Evolutionary conservation across 179 eudicot species (phyloP).

Genomic region (Pouteria campechiana): DNA sequence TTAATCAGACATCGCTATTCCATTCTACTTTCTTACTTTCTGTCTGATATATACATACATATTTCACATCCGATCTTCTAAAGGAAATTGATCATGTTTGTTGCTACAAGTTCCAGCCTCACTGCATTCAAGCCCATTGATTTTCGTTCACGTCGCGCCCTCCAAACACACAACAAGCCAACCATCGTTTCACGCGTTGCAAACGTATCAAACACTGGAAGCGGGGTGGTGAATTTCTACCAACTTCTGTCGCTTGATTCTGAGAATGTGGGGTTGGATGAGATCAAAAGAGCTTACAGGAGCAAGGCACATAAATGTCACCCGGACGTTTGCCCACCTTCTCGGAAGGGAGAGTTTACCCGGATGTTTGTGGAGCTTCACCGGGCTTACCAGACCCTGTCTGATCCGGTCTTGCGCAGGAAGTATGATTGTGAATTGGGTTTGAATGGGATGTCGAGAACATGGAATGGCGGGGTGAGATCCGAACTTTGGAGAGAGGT

Average conservation of each 20-base stretch:
- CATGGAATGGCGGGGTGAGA: not conserved
- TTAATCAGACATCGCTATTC: no score
- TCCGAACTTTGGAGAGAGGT: not conserved
- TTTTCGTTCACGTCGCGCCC: no score
- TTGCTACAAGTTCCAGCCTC: no score
- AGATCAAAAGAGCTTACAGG: slow-evolving; percentile 16
- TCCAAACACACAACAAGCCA: no score
- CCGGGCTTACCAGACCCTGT: slow-evolving; percentile 10
- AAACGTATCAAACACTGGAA: no score
- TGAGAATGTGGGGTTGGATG: slow-evolving; percentile 3
- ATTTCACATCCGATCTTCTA: no score
- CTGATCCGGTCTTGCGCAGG: slow-evolving; percentile 6
- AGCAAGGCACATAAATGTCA: slow-evolving; percentile 11
- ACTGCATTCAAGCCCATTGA: no score
- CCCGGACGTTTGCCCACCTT: slow-evolving; percentile 12
- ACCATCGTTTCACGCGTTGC: no score
- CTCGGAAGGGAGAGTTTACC: slow-evolving; percentile 5
- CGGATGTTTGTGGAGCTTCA: slow-evolving; percentile 3
- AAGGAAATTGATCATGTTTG: no score
- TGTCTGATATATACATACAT: no score
- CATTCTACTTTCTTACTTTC: no score
- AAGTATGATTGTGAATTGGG: slow-evolving; percentile 6
- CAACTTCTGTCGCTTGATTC: slow-evolving; percentile 11
- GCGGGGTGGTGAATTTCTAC: no score
- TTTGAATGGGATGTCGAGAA: not conserved